Base-by-base conservation (phyloP, 2,329 filamentous ascomycete species). In the Lasiodiplodia citricola region DNA sequence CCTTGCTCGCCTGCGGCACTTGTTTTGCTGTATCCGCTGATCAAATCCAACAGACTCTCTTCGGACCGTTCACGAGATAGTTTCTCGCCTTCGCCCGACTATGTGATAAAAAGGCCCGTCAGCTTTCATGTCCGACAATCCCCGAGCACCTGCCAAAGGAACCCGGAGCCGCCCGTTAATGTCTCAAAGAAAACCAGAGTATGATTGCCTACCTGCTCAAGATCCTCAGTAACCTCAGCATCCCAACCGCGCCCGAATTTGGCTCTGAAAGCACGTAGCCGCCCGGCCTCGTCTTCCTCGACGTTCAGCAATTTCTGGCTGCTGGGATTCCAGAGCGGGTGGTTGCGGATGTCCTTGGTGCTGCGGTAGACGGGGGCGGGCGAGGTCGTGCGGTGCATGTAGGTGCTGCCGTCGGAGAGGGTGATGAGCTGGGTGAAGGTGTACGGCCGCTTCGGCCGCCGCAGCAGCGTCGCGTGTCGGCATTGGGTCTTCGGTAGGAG, bases 341-440 rank as follows among this genome's bases (percentile, higher is more conserved):
- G 91, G 85, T 98, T 99, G 75, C 93, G 90, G 55, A 91, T 92
- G 83, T 99, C 96, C 82, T 97, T 96, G 70, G 86, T 87, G 65
- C 83, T 85, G 72, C 84, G 84, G 80, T 90, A 89, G 69, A 90
- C 82, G 8, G 88, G 84, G 25, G 82, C 75, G 0, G 93, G 92
- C 13, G 88, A 92, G 13, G 92, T 93, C 28, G 92, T 94, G 78
- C 92, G 92, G 76, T 90, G 86, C 60, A 91, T 90, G 82, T 89
- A 98, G 70, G 94, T 92, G 76, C 89, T 92, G 74, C 96, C 96
- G 84, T 99, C 96, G 51, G 91, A 93, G 72, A 98, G 91, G 66
- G 94, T 94, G 73, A 99, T 86, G 70, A 99, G 88, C 83, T 99
- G 96, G n/a, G 95, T 97, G 86, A 97, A 98, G 73, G 91, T 93